Evolutionary conservation across 257 asterid species (phyloP).

Genomic region (Rehmannia glutinosa): DNA sequence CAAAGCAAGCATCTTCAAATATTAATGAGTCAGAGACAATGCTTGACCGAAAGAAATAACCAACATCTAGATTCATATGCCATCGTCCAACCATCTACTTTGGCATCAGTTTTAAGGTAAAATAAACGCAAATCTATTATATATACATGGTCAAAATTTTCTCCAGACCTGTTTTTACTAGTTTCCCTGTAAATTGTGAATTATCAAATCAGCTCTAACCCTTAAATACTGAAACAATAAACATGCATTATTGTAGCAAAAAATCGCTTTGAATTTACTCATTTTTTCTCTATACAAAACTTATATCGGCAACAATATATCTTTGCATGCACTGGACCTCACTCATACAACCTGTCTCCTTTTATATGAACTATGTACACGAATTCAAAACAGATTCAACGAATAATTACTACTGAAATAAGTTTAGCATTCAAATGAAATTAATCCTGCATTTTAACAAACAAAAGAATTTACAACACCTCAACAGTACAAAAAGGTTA

Average conservation of each 20-base stretch:
- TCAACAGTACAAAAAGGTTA: background rate
- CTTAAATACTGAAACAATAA: background rate
- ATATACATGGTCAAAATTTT: background rate
- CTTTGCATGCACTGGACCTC: no score
- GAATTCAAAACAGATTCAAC: background rate
- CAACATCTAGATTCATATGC: background rate
- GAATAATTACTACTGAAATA: background rate
- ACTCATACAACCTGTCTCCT: no score
- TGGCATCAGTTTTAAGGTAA: background rate
- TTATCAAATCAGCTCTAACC: background rate
- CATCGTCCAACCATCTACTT: background rate
- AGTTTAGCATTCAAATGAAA: background rate
- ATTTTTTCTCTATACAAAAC: background rate
- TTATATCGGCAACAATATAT: background rate
- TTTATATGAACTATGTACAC: background rate
- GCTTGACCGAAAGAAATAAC: background rate
- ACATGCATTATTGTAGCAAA: background rate
- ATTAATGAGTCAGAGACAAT: background rate
- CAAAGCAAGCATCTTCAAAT: background rate
- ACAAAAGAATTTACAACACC: background rate
- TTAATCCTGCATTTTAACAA: background rate
- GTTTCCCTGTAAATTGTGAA: background rate
- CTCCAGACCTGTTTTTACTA: background rate
- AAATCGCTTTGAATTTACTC: background rate
- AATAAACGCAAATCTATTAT: background rate